These are phyloP conservation scores for Myriosclerotinia scirpicola DNA, from an alignment of 2,329 filamentous ascomycete species.

Conservation along the genomic window DNA sequence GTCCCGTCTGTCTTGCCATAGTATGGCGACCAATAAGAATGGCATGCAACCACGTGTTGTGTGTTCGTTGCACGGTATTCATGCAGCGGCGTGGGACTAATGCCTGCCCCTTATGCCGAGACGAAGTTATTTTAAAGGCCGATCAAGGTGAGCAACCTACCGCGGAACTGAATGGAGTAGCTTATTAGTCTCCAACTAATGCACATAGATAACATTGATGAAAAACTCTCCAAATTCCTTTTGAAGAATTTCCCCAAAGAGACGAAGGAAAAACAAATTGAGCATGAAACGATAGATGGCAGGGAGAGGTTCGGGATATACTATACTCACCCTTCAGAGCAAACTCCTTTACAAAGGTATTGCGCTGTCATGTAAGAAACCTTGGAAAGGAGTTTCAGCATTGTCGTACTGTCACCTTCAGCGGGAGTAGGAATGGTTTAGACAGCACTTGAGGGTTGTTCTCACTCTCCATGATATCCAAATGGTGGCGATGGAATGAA, in stretches of 20 bases:
- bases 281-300: constrained; percentile 74
- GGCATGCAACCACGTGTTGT: constrained; percentile 74
- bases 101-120: constrained; percentile 74
- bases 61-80: constrained; percentile 78
- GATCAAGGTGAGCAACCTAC: constrained; percentile 54
- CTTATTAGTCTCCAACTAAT: not conserved
- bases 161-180: not conserved
- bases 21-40: constrained; percentile 81
- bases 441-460: not conserved
- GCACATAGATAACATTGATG: constrained; percentile 67
- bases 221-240: constrained; percentile 65
- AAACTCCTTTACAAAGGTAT: constrained; percentile 46
- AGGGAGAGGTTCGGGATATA: constrained; percentile 68
- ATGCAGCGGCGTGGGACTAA: constrained; percentile 70
- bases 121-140: constrained; percentile 68
- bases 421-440: not conserved
- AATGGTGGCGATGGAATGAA: not conserved
- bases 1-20: constrained; percentile 76
- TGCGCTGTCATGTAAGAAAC: constrained; percentile 58
- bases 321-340: constrained; percentile 48
- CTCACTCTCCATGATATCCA: constrained; percentile 7
- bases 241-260: constrained; percentile 74
- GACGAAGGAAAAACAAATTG: constrained; percentile 63
- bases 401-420: not conserved
- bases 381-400: not conserved